Conservation (phyloP, 768 basidiomycete genomes). For the Tylopilus subfusipes region DNA sequence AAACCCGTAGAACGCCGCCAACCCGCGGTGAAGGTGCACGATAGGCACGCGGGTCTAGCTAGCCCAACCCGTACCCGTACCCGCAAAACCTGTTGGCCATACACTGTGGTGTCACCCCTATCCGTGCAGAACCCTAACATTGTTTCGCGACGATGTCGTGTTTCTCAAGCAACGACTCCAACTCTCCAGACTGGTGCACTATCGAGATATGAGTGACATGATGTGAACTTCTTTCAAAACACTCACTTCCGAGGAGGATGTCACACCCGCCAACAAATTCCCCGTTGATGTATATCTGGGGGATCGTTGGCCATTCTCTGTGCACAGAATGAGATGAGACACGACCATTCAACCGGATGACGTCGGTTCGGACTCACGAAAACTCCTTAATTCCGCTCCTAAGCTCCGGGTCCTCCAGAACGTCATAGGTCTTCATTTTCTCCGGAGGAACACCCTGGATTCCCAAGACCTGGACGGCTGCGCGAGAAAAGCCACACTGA, state of each 20-base stretch:
- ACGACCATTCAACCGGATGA: neutral
- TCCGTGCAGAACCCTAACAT: no score
- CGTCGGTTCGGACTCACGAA: constrained; percentile 58
- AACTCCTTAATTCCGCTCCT: constrained; percentile 91
- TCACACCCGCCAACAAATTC: constrained; percentile 98
- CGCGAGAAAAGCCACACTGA: constrained; percentile 94
- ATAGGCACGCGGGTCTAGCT: no score
- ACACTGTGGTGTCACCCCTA: no score
- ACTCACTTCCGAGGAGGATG: constrained; percentile 86
- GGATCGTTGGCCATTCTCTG: constrained; percentile 98
- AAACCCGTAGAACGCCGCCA: no score
- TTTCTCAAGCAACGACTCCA: constrained; percentile 76
- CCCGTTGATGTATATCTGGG: constrained; percentile 90
- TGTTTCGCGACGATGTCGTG: constrained; percentile 64
- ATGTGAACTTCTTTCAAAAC: neutral
- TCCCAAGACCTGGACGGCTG: constrained; percentile 87
- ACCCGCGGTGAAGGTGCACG: no score
- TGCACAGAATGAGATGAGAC: neutral
- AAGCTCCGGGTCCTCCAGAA: constrained; percentile 81
- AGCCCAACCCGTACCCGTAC: no score
- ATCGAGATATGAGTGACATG: neutral
- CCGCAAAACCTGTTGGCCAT: no score
- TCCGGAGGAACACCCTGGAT: constrained; percentile 74
- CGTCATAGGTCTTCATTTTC: constrained; percentile 88
- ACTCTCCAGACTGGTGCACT: constrained; percentile 98